Base-by-base conservation (phyloP, 1,284 basidiomycete species). In the Mycosarcoma mackinlayi region DNA sequence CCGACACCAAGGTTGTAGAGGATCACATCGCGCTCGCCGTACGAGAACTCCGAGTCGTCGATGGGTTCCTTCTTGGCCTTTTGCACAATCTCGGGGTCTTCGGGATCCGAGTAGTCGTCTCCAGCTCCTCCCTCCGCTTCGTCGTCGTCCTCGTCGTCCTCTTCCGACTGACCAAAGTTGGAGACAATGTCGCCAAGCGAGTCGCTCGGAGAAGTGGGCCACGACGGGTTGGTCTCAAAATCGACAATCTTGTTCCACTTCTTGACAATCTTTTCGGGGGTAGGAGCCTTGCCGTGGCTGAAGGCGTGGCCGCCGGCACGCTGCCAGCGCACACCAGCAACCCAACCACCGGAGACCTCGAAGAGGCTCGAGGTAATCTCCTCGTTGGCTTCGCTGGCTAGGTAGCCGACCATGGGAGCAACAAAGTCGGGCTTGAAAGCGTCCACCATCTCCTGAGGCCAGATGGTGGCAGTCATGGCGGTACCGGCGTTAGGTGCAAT, bases 1-100 rank as follows among this genome's bases (percentile, higher is more conserved):
- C 95, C 96, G 44, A 98, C 85, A 50, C 95, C 94, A 30, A 98
- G 86, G 84, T 97, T 97, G 86, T 98, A 99, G 18, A 98, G 86
- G 73, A 97, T 92, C 37, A 97, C 88, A 80, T 98, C 95, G 33
- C 92, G 88, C 85, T 96, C 93, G 10, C 88, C 88, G 85, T 91
- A 99, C 25, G 83, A 86, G 59, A 68, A 80, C 47, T 80, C 78
- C 25, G 67, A 63, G 33, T 70, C 40, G 31, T 81, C 73, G 37
- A 69, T 56, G 41, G 55, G 51, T 25, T 85, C 84, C 80, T 87
- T 88, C 87, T 98, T 97, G 39, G 92, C 93, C 49, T 91, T 88
- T 24, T 86, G 88, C 56, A 98, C 92, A 48, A 92, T 84, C 50
- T 90, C 87, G 1, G 93, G 88, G 84, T 98, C 95, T 82, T 94